These are phyloP conservation scores for Macrolepiota fuliginosa DNA, from an alignment of 768 basidiomycete genomes.

Conservation along the genomic window DNA sequence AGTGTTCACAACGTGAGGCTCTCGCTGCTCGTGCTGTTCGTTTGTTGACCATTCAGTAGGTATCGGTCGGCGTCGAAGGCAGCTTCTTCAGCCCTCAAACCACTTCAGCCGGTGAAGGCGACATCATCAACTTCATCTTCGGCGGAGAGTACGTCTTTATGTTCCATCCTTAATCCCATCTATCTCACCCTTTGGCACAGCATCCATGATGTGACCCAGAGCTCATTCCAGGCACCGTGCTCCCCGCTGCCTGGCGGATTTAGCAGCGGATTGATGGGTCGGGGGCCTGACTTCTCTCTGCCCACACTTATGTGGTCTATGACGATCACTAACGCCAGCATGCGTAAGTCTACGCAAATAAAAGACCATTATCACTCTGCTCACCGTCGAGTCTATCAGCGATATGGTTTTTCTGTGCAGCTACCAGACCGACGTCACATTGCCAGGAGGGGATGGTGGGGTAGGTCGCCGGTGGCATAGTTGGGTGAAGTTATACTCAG, in stretches of 20 bases:
- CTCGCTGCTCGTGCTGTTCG: background rate
- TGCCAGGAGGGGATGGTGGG: slow-evolving; percentile 40
- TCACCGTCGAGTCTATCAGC: slow-evolving; percentile 14
- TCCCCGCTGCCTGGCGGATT: slow-evolving; percentile 37
- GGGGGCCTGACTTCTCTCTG: slow-evolving; percentile 18
- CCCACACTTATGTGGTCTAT: slow-evolving; percentile 31
- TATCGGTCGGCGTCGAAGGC: slow-evolving; percentile 36
- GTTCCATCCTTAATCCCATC: background rate
- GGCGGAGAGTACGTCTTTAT: slow-evolving; percentile 29
- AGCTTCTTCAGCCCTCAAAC: slow-evolving; percentile 37
- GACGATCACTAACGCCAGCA: slow-evolving; percentile 29
- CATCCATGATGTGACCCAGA: slow-evolving; percentile 40
- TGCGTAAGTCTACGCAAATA: slow-evolving; percentile 19
- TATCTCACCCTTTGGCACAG: slow-evolving; percentile 17
- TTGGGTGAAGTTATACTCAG: background rate
- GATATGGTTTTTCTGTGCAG: slow-evolving; percentile 38
- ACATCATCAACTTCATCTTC: slow-evolving; percentile 38
- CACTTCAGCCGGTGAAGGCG: slow-evolving; percentile 27
- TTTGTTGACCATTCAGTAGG: slow-evolving; percentile 19
- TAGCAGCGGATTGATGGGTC: slow-evolving; percentile 29
- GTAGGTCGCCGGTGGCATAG: slow-evolving; percentile 19
- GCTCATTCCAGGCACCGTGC: slow-evolving; percentile 35
- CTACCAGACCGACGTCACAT: slow-evolving; percentile 31
- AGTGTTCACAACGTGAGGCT: slow-evolving; percentile 15
- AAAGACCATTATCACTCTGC: background rate